Conservation (phyloP, 306 rosid species). For the Acacia melanoxylon region DNA sequence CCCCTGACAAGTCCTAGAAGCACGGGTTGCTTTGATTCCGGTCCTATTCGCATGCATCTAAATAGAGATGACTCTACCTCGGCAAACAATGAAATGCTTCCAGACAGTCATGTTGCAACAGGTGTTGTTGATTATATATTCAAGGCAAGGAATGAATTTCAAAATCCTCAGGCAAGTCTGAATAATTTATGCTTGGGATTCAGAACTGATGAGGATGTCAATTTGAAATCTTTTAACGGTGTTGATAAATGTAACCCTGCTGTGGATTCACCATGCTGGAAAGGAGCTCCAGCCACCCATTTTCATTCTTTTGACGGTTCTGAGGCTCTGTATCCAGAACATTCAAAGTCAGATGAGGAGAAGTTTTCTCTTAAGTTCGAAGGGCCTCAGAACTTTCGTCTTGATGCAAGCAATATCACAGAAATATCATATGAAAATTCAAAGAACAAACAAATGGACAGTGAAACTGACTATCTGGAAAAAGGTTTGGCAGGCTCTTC, state of each 20-base stretch:
- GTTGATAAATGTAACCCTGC: slow-evolving; percentile 67
- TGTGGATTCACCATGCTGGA: slow-evolving; percentile 99
- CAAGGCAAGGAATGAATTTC: slow-evolving; percentile 43
- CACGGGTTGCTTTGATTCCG: slow-evolving; percentile 39
- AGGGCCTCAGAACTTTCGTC: slow-evolving; percentile 36
- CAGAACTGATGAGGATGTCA: slow-evolving; percentile 40
- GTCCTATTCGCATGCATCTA: slow-evolving; percentile 44
- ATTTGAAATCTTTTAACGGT: slow-evolving; percentile 53
- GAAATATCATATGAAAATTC: slow-evolving; percentile 42
- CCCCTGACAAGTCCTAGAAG: slow-evolving; percentile 34
- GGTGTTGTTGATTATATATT: slow-evolving; percentile 40
- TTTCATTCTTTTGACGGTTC: slow-evolving; percentile 52
- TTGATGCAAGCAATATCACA: slow-evolving; percentile 33
- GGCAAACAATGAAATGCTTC: slow-evolving; percentile 42
- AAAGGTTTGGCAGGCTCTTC: slow-evolving; percentile 39
- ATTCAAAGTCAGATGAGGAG: slow-evolving; percentile 39
- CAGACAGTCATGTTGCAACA: slow-evolving; percentile 34
- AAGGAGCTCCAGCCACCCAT: slow-evolving; percentile 59
- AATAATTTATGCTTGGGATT: slow-evolving; percentile 48
- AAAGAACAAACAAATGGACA: slow-evolving; percentile 31
- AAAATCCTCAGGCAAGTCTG: slow-evolving; percentile 37
- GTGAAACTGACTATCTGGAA: slow-evolving; percentile 39
- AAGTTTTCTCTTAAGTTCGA: slow-evolving; percentile 37
- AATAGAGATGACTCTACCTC: slow-evolving; percentile 50
- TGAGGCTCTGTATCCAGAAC: slow-evolving; percentile 33